Base-by-base conservation (phyloP, 768 basidiomycete genomes). In the Lentinula boryana region DNA sequence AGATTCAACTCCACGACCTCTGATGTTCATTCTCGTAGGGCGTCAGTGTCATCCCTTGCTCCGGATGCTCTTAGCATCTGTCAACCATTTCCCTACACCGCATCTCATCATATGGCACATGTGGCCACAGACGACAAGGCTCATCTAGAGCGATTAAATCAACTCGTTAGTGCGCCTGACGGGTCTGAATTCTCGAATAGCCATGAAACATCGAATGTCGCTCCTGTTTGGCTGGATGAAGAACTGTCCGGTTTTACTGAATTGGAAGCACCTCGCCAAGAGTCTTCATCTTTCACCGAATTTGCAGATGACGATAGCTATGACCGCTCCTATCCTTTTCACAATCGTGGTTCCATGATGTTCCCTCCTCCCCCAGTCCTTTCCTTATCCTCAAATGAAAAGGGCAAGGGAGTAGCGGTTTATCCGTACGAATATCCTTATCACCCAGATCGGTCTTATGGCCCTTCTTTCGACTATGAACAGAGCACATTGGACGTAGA, bases 51-150 rank as follows among this genome's bases (percentile, higher is more conserved):
- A 36, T 51, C 50, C 16, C 31, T 51, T 18, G 12, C 50, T 51
- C 18, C 53, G 40, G 15, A 31, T 15, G 8, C 16, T 6, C 38
- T 23, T 4, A 43, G 40, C 21, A 40, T 40, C 55, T 4, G 31
- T 41, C 55, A 56, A 13, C 36, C 53, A 27, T 8, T 38, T 35
- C 53, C 36, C 2, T n/a, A 27, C 23, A 44, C 40, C 18, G 66
- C 71, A 15, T 66, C 71, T 13, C 40, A 68, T 23, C 72, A 72
- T 53, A 72, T 72, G 16, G 85, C 82, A n/a, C 86, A 88, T 67
- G 74, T 88, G 51, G 85, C 86, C 16, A 85, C 79, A 1, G 86
- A 88, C 67, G 86, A 88, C 69, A 88, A 88, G 67, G 67, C 73
- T 0, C 63, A 80, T n/a, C 76, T 88, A 44, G 84, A 82, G 27